These are phyloP conservation scores for Mycena maculata DNA, from an alignment of 768 basidiomycete genomes.

Conservation along the genomic window DNA sequence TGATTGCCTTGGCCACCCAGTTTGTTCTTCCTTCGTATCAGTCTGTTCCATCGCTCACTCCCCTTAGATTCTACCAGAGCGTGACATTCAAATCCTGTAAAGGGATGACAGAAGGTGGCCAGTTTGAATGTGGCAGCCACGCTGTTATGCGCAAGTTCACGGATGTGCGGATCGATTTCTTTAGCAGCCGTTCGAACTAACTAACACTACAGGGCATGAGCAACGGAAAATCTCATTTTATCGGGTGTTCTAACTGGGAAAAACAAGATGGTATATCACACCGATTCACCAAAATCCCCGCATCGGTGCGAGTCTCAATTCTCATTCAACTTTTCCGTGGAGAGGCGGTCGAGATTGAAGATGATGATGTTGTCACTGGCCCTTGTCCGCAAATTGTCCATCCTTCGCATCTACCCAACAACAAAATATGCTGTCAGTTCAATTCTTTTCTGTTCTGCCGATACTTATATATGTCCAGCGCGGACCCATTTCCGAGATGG, in stretches of 20 bases:
- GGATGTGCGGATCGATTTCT: neutral
- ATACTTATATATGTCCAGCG: neutral
- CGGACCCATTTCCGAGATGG: constrained; percentile 4
- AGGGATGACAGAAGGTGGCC: too few species aligned
- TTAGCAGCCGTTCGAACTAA: neutral
- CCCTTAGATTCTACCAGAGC: constrained; percentile 11
- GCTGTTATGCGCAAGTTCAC: constrained; percentile 7
- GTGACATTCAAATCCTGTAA: neutral
- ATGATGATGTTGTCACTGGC: neutral
- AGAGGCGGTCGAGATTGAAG: neutral
- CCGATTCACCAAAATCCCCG: neutral
- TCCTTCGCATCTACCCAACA: too few species aligned
- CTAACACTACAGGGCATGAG: neutral
- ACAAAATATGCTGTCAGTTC: constrained; percentile 4
- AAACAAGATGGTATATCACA: neutral
- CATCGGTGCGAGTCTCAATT: neutral
- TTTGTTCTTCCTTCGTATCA: too few species aligned
- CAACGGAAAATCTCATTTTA: constrained; percentile 4
- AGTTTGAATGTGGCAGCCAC: constrained; percentile 1
- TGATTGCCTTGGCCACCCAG: too few species aligned
- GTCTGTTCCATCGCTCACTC: too few species aligned
- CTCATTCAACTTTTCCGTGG: neutral
- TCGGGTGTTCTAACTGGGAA: constrained; percentile 12
- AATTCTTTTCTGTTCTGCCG: too few species aligned
- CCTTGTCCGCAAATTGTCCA: neutral